Conservation (phyloP, 78 protist genomes). For the Goniomonas avonlea region DNA sequence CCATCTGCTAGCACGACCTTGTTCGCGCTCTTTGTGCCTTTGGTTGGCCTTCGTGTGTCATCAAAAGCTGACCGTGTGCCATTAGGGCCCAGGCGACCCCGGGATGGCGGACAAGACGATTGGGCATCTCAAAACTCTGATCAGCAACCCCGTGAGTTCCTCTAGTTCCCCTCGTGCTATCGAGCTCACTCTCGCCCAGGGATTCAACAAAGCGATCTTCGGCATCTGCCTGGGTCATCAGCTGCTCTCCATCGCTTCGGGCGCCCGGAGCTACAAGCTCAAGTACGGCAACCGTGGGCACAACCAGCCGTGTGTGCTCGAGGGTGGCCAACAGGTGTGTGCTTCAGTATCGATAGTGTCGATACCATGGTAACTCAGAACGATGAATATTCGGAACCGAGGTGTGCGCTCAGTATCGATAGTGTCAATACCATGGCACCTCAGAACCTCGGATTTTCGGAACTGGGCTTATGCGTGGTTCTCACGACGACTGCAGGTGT, state of each 20-base stretch:
- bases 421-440: background rate
- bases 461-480: background rate
- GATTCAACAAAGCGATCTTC: conserved; percentile 46
- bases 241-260: conserved; percentile 31
- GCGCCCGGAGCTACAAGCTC: conserved; percentile 82
- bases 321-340: background rate
- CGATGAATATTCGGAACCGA: background rate
- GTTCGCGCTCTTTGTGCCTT: no score
- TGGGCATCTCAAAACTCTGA: no score
- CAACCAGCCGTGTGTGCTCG: conserved; percentile 80
- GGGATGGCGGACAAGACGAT: conserved; percentile 15
- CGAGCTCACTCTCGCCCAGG: no score
- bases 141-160: no score
- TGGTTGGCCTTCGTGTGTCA: no score
- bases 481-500: conserved; percentile 39
- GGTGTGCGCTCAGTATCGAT: background rate
- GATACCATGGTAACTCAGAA: background rate
- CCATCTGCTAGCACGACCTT: conserved; percentile 36
- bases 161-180: background rate
- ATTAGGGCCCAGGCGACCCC: conserved; percentile 96
- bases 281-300: conserved; percentile 90
- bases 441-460: background rate
- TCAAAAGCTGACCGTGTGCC: no score
- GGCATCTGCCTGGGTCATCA: conserved; percentile 94
- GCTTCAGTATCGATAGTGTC: background rate